phyloP scores from a whole-genome alignment of 345 rosid species.

The Lagerstroemia speciosa region DNA sequence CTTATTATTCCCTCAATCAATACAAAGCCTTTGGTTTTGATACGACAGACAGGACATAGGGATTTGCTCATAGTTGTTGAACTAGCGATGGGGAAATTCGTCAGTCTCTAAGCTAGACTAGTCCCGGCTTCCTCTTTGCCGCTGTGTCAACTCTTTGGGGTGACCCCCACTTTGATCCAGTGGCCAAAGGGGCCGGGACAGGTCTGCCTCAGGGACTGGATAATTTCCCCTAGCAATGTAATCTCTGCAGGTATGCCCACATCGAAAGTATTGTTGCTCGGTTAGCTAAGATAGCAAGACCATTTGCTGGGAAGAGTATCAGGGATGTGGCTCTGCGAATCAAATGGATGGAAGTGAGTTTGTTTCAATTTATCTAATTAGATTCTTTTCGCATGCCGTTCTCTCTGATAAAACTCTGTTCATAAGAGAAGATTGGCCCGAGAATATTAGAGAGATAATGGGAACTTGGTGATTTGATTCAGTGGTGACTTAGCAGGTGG shows the following conservation, averaged over 20 bases:
- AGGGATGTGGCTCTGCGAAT: conserved; percentile 3
- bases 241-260: conserved; percentile 2
- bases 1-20: no score
- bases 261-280: background rate
- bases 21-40: background rate
- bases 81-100: background rate
- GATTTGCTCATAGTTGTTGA: background rate
- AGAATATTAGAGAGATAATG: background rate
- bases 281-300: background rate
- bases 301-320: background rate
- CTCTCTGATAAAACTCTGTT: no score
- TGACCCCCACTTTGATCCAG: background rate
- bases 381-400: no score
- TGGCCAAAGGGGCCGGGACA: background rate
- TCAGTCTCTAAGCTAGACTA: background rate
- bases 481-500: background rate
- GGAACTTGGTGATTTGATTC: background rate
- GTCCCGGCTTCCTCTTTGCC: background rate
- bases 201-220: background rate
- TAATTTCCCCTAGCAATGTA: background rate
- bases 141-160: background rate
- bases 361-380: background rate
- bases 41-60: background rate
- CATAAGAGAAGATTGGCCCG: no score
- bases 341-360: conserved; percentile 5